Base-by-base conservation (phyloP, 2,329 filamentous ascomycete species). In the Aureobasidium sp. region DNA sequence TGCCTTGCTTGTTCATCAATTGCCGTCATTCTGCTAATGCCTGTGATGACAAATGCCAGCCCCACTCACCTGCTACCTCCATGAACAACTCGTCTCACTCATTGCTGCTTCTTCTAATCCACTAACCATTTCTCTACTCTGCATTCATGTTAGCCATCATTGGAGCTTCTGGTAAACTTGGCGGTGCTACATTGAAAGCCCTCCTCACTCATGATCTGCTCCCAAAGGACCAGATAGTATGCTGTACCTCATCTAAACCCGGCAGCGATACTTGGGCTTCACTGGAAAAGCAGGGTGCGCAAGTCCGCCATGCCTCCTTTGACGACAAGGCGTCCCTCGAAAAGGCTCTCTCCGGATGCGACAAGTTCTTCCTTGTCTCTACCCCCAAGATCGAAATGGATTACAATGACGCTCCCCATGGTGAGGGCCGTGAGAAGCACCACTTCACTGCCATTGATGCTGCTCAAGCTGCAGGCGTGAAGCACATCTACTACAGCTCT, bases 401-500 rank as follows among this genome's bases (percentile, higher is more conserved):
- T 67, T 79, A 75, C 68, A 67, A 74, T 62, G 66, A 76, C 42
- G 76, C 76, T 1, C 72, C 75, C 0, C 69, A 71, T 0, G 75
- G 75, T 63, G 52, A 72, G 25, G 77, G 77, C 11, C 70, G 77
- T 21, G 77, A 79, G 62, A 73, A 70, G 9, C 75, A 79, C 63
- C 77, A 79, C 61, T 73, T 74, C 55, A 70, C 70, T 3, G 77
- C 74, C 13, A 73, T 79, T 10, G 73, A 77, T 30, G 76, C 77
- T 0, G 77, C 77, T 0, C 59, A 73, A 11, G 66, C 71, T 42
- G 75, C 68, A 3, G 75, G 76, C 13, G 72, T 79, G 0, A 69
- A 74, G 63, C 77, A 79, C 65, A 70, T 80, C 48, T 79, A 78
- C 67, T 79, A 79, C 68, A 76, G 76, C 1, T 76, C 73, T 6